Evolutionary conservation across 805 yeast species (phyloP).

Genomic region (Candida vartiovaarae): DNA sequence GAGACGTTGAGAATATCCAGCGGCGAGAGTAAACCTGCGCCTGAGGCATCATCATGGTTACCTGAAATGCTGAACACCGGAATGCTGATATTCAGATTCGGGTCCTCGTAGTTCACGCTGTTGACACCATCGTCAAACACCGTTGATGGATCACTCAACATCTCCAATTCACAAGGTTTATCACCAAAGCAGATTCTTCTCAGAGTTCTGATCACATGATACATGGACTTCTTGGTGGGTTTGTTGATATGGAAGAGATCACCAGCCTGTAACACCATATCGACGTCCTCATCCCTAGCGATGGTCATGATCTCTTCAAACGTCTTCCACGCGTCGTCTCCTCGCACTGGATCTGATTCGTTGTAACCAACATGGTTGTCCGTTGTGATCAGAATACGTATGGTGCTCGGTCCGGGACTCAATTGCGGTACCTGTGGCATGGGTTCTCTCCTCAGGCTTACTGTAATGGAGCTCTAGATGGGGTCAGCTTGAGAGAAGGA

Average conservation of each 20-base stretch:
- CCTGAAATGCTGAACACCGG: slow-evolving; percentile 94
- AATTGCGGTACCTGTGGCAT: slow-evolving; percentile 32
- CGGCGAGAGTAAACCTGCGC: slow-evolving; percentile 75
- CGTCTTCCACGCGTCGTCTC: slow-evolving; percentile 83
- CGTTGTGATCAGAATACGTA: slow-evolving; percentile 76
- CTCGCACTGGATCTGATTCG: slow-evolving; percentile 84
- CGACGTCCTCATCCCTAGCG: slow-evolving; percentile 68
- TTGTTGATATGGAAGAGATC: slow-evolving; percentile 88
- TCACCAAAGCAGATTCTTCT: slow-evolving; percentile 76
- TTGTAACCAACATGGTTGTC: slow-evolving; percentile 95
- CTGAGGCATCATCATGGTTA: slow-evolving; percentile 95
- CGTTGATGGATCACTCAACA: slow-evolving; percentile 69
- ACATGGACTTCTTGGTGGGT: slow-evolving; percentile 81
- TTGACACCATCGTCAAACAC: slow-evolving; percentile 60
- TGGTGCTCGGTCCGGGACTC: slow-evolving; percentile 55
- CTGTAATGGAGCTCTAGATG: not conserved
- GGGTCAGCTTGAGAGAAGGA: too few relatives aligned
- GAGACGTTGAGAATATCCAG: slow-evolving; percentile 75
- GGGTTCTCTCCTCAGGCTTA: not conserved
- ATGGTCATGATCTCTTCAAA: slow-evolving; percentile 75
- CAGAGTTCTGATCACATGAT: slow-evolving; percentile 68
- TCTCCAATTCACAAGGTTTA: slow-evolving; percentile 77
- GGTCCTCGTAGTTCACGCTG: slow-evolving; percentile 82
- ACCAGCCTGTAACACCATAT: slow-evolving; percentile 87
- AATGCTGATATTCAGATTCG: slow-evolving; percentile 78